Evolutionary conservation across 2,329 filamentous ascomycete genomes (phyloP), one percentile per base, ranked within the genome.

Genomic region (Fusarium sp.): DNA sequence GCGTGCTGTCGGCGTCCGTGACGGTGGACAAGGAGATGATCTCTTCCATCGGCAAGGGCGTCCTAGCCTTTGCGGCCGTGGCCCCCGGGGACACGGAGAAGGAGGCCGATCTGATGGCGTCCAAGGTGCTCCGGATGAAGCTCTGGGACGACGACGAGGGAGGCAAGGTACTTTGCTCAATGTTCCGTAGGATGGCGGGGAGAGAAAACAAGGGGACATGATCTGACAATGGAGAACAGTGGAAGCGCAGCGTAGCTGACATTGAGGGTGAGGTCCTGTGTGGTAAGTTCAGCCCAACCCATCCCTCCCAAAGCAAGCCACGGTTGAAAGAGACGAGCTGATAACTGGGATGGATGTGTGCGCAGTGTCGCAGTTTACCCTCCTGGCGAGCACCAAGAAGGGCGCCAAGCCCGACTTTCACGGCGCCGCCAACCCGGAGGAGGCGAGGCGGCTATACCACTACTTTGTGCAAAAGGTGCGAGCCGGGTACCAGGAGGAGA

Each of bases 391-490:
- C 54, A 95, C 95, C n/a, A 97, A 95, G 80, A 98, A 98, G 83
- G 96, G 96, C 72, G 95, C 91, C 80, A 98, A 97, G 82, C 97
- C 96, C 37, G 93, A 97, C 81, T 99, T 99, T 78, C 96, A 98
- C 81, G 93, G 93, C 14, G 95, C 96, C 7, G 92, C 96, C 70
- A 90, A 90, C 57, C 92, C 92, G 5, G 90, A 93, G 13, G 91
- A 95, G 66, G 96, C 96, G 27, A 93, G 91, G 77, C 89, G 89
- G 70, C 87, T 98, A 8, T 99, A 98, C 81, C 90, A 95, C 64
- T 88, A 92, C 80, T 98, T 99, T 84, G 90, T 95, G 76, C 85
- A 89, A 60, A 93, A 93, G 77, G 91, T 98, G 47, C 89, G 91
- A 77, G 87, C 91, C 63, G 87, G 91, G 4, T 97, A 98, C 81